Conservation (phyloP, 2,329 filamentous ascomycete species). For the Exutisphaerella laricina region DNA sequence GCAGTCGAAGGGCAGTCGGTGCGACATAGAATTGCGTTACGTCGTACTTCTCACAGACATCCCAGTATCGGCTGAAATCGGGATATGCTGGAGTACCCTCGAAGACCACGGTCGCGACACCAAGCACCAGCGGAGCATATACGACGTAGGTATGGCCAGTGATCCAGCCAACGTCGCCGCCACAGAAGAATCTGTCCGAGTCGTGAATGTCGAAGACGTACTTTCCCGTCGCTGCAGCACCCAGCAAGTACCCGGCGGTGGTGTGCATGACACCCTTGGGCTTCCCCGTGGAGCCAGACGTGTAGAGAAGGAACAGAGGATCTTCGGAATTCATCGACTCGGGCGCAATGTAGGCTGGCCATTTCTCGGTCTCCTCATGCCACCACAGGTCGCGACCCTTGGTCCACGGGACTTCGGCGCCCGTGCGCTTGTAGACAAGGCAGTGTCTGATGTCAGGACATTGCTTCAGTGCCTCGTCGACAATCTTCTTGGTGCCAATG, state of each 20-base stretch:
- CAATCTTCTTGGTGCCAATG: slow-evolving; percentile 98
- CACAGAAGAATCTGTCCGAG: slow-evolving; percentile 91
- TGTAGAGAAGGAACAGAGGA: slow-evolving; percentile 95
- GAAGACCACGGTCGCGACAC: slow-evolving; percentile 92
- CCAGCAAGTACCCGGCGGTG: slow-evolving; percentile 89
- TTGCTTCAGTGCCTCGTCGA: slow-evolving; percentile 94
- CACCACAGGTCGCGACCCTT: slow-evolving; percentile 89
- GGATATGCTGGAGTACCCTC: slow-evolving; percentile 97
- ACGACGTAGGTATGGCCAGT: slow-evolving; percentile 98
- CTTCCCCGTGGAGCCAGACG: slow-evolving; percentile 95
- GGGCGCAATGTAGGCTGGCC: slow-evolving; percentile 84
- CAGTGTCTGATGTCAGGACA: slow-evolving; percentile 82
- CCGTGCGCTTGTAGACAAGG: slow-evolving; percentile 92
- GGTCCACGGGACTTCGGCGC: slow-evolving; percentile 87
- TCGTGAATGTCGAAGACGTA: slow-evolving; percentile 99
- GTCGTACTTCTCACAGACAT: slow-evolving; percentile 90
- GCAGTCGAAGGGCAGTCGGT: slow-evolving; percentile 81
- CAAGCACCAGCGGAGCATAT: slow-evolving; percentile 87
- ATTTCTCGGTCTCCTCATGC: slow-evolving; percentile 98
- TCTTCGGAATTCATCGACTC: slow-evolving; percentile 90
- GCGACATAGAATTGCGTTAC: slow-evolving; percentile 99
- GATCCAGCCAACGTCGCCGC: slow-evolving; percentile 98
- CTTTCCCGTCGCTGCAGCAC: slow-evolving; percentile 88
- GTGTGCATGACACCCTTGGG: slow-evolving; percentile 99
- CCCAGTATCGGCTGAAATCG: slow-evolving; percentile 98